Conservation (phyloP, 306 rosid genomes). For the Inga leiocalycina region DNA sequence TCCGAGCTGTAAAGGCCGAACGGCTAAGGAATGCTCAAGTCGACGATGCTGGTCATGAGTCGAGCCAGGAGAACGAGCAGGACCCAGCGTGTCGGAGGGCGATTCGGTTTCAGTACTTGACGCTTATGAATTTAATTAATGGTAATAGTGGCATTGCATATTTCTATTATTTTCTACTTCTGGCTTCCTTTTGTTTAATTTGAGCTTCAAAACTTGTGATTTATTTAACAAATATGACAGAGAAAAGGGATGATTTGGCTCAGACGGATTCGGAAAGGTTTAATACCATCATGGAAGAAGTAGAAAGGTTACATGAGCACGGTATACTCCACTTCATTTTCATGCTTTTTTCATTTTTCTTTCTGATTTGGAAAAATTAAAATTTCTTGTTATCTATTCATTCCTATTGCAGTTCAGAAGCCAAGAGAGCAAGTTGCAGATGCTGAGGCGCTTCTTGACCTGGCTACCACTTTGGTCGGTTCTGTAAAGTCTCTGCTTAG, state of each 20-base stretch:
- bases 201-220: background rate
- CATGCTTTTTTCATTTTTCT: background rate
- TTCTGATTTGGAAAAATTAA: background rate
- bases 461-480: constrained; percentile 54
- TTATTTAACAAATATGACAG: constrained; percentile 37
- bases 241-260: constrained; percentile 60
- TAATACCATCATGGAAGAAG: constrained; percentile 45
- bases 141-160: constrained; percentile 35
- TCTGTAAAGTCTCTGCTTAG: constrained; percentile 62
- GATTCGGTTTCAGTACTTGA: constrained; percentile 66
- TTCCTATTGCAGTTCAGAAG: constrained; percentile 57
- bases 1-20: constrained; percentile 54
- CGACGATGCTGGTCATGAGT: constrained; percentile 23
- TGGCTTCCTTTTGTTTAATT: background rate
- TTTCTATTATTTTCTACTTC: background rate
- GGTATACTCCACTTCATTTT: constrained; percentile 36
- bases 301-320: constrained; percentile 62
- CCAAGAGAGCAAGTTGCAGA: constrained; percentile 91
- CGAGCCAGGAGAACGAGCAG: constrained; percentile 31
- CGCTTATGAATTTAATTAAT: constrained; percentile 55
- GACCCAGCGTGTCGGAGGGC: constrained; percentile 55
- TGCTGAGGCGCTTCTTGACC: constrained; percentile 73
- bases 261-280: constrained; percentile 56
- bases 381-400: background rate
- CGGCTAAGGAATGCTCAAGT: constrained; percentile 19